Percentiles rank a stretch among this genome's conserved stretches.
Evolutionary conservation across 1,139 yeast genomes (phyloP).

Genomic region (Torulaspora pretoriensis): DNA sequence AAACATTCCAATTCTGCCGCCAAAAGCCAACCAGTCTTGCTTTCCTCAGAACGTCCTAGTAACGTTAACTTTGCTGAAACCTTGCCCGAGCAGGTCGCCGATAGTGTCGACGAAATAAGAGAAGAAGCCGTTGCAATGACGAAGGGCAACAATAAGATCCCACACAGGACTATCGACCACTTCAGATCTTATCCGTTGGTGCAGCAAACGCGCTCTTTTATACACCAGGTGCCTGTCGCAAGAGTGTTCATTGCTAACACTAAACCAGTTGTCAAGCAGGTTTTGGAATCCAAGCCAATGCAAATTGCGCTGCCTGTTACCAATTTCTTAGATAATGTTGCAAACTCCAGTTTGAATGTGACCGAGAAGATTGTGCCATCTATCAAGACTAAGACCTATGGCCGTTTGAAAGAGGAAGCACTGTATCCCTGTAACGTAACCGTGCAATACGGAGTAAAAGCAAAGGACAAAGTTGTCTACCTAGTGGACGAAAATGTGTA

Average conservation of each 20-base stretch:
- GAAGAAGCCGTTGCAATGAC: conserved; percentile 12
- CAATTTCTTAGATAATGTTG: conserved; percentile 37
- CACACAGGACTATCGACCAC: conserved; percentile 36
- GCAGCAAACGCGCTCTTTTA: conserved; percentile 40
- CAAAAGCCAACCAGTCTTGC: conserved; percentile 13
- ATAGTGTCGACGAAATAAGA: conserved; percentile 10
- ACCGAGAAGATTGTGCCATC: conserved; percentile 37
- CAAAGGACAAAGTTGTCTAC: conserved; percentile 29
- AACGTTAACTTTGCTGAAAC: conserved; percentile 12
- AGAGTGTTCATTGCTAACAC: conserved; percentile 41
- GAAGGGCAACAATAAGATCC: conserved; percentile 11
- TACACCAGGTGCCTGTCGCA: conserved; percentile 40
- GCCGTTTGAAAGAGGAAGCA: conserved; percentile 30
- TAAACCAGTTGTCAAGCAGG: conserved; percentile 41
- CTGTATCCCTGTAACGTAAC: conserved; percentile 33
- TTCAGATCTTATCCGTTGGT: conserved; percentile 42
- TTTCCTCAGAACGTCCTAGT: conserved; percentile 12
- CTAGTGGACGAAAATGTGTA: conserved; percentile 35
- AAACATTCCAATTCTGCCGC: conserved; percentile 14
- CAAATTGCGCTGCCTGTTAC: conserved; percentile 37
- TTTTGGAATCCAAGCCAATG: conserved; percentile 35
- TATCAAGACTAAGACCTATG: conserved; percentile 36
- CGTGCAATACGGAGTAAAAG: conserved; percentile 29
- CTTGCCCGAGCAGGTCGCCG: conserved; percentile 12
- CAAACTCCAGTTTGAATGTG: conserved; percentile 33